Base-by-base conservation (phyloP, 345 rosid species). In the Eucalyptus caleyi region DNA sequence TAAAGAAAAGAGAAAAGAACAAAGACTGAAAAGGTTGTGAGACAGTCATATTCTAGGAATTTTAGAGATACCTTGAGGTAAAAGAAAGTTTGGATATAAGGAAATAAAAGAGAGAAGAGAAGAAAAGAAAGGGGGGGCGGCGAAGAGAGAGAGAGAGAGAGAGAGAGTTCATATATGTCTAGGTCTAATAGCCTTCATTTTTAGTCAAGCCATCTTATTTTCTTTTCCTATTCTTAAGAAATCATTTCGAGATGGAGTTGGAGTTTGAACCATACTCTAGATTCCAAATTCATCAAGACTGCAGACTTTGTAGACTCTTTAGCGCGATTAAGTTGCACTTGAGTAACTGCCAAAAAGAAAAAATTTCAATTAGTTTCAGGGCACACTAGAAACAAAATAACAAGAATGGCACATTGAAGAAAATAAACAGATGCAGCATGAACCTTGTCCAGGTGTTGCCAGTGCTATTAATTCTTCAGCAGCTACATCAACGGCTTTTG, bases 201-300 rank as follows among this genome's bases (percentile, higher is more conserved):
- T 67, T 67, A 67, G 80, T 67, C 80, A 67, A 59, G 21, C 49
- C 59, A 67, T 50, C 56, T 80, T 82, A 88, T 91, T 77, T 77
- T 40, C 85, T 40, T 77, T 40, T 21, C 85, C 85, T 40, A 44
- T 40, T 77, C 47, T 23, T 77, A 77, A 37, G 47, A 40, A 77
- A 77, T 77, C 30, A 77, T 77, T 40, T 50, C 49, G 44, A 62
- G 42, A 81, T 50, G n/a, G 11, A 62, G 49, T 37, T 50, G n/a
- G 11, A 62, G 49, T 37, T 60, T 49, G 56, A 87, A 88, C 56
- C 72, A 50, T 95, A 97, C 99, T 83, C 95, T 93, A 87, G 97
- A 97, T 92, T 97, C 99, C 91, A 97, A 90, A 91, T 95, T 97
- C 97, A 97, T 96, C 88, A 97, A 90, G 90, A 97, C 94, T n/a